A percentile compares a stretch with the other conserved stretches of the same genome.
phyloP scores from a whole-genome alignment of 495 filamentous ascomycete species.

The Aspergillus coremiiformis region DNA sequence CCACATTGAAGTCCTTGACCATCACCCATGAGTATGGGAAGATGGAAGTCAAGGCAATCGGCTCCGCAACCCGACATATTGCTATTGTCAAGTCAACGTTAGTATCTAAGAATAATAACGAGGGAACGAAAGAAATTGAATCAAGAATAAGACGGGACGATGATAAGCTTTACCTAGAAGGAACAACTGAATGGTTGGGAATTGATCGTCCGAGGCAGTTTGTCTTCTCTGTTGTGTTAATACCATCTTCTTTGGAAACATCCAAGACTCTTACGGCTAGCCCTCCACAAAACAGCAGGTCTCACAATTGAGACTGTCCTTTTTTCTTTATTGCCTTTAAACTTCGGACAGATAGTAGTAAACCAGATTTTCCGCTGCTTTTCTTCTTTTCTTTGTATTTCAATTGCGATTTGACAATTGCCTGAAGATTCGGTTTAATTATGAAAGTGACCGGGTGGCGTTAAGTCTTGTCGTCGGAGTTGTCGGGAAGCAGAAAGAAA shows the following conservation, averaged over 20 bases:
- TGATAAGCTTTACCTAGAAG: constrained; percentile 72
- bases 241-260: constrained; percentile 41
- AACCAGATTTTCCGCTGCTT: neutral
- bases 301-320: neutral
- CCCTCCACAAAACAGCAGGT: constrained; percentile 20
- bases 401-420: neutral
- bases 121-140: constrained; percentile 10
- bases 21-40: constrained; percentile 84
- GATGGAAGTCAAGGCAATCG: constrained; percentile 80
- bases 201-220: constrained; percentile 37
- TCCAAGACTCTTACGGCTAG: constrained; percentile 45
- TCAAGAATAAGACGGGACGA: too few relatives aligned
- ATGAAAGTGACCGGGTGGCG: too few relatives aligned
- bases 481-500: too few relatives aligned
- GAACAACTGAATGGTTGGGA: constrained; percentile 74
- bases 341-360: neutral
- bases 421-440: neutral
- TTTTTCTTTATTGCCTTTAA: constrained; percentile 1
- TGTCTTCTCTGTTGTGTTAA: constrained; percentile 45
- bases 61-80: constrained; percentile 77
- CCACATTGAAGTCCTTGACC: constrained; percentile 65
- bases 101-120: constrained; percentile 10
- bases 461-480: too few relatives aligned
- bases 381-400: constrained; percentile 1
- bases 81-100: constrained; percentile 34